Percentiles rank a stretch among this genome's conserved stretches.
phyloP scores from a whole-genome alignment of 78 protist genomes.

The Blattamonas nauphoetae region DNA sequence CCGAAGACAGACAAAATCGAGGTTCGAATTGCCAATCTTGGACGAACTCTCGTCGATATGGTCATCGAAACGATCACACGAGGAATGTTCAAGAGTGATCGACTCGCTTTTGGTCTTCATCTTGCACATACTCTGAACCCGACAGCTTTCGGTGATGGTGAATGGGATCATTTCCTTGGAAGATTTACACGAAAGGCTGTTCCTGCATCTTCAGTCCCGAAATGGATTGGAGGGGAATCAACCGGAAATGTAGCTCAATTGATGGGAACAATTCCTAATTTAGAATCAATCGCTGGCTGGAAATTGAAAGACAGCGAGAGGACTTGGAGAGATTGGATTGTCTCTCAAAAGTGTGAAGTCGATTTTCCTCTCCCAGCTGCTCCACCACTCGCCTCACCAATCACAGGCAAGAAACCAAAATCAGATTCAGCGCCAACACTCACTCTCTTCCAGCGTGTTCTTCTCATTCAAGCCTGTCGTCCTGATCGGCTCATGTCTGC shows the following conservation, averaged over 20 bases:
- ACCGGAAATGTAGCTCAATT: background rate
- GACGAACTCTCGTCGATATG: background rate
- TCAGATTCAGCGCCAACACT: background rate
- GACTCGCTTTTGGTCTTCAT: conserved; percentile 51
- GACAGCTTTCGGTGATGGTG: background rate
- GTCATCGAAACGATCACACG: conserved; percentile 32
- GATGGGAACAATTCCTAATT: background rate
- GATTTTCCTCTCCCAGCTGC: background rate
- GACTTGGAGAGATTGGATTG: conserved; percentile 37
- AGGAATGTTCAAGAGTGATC: conserved; percentile 62
- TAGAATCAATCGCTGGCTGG: background rate
- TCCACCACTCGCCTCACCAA: conserved; percentile 10
- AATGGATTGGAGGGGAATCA: conserved; percentile 11
- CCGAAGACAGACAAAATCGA: background rate
- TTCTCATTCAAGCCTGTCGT: conserved; percentile 52
- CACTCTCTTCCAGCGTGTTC: conserved; percentile 41
- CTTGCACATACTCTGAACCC: conserved; percentile 31
- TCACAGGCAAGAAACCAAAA: background rate
- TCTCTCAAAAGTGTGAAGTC: conserved; percentile 1
- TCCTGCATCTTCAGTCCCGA: background rate
- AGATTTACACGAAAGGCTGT: background rate
- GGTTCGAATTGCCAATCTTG: background rate
- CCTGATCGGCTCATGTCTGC: conserved; percentile 57
- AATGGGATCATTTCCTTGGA: conserved; percentile 28
- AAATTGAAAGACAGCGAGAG: background rate